Evolutionary conservation across 2,329 filamentous ascomycete species (phyloP), one percentile per base, ranked within the genome.

Genomic region (Diaporthe citri): DNA sequence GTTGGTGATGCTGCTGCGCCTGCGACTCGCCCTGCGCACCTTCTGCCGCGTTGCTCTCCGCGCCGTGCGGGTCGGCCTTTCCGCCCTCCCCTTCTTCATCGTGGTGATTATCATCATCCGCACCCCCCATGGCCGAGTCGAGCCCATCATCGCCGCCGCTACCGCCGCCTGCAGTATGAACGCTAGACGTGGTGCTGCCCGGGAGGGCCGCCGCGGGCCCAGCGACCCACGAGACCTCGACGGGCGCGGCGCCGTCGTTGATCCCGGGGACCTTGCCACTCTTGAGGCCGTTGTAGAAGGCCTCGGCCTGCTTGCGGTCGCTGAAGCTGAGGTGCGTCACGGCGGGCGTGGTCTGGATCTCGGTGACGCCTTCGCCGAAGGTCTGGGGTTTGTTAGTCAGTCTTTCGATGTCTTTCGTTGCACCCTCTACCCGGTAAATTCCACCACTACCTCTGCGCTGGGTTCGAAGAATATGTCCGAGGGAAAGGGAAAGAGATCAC

Each of bases 261-360:
- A 94, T 84, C 9, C 91, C 90, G 0, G 92, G 90, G 55, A 95
- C 90, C 28, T 88, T 84, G 57, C 88, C 87, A 60, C 87, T 87
- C 62, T 89, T 81, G n/a, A 91, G 83, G 39, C 89, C 86, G 79
- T 90, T 90, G 84, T 89, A 90, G 79, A 93, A 92, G 77, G 88
- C 91, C 81, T 96, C 94, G 5, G 93, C 94, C 20, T 93, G 92
- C 80, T 90, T 90, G 74, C 92, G 90, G 79, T 93, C 91, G 74
- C 90, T 91, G 81, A 94, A 94, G 8, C 88, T 89, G 70, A 94
- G 88, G 71, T 88, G 84, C 1, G 91, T 90, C 0, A 83, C 81
- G 1, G 82, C 77, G 0, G 87, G 82, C 3, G 85, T 86, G 5
- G 86, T 84, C 46, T 90, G 86, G 41, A 93, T 88, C 41, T 89